These are phyloP conservation scores for Ustilago sp. DNA, from an alignment of 1,284 basidiomycete species.

Conservation along the genomic window DNA sequence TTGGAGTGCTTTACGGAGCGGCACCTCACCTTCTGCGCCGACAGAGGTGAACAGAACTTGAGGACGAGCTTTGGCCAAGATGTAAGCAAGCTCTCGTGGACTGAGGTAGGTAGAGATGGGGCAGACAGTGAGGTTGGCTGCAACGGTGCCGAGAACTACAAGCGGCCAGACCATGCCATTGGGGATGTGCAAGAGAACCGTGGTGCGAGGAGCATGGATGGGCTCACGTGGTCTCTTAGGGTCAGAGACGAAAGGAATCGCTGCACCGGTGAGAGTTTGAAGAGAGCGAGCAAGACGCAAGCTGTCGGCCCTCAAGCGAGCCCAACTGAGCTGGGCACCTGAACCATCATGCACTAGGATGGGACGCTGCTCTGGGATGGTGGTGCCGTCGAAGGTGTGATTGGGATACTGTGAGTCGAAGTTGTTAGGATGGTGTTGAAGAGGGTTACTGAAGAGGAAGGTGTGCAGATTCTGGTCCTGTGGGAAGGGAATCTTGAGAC, in stretches of 20 bases:
- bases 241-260: constrained; percentile 27
- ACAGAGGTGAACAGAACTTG: constrained; percentile 67
- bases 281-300: constrained; percentile 52
- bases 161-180: constrained; percentile 69
- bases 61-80: constrained; percentile 68
- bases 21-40: constrained; percentile 55
- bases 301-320: constrained; percentile 48
- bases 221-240: constrained; percentile 25
- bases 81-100: constrained; percentile 69
- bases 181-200: constrained; percentile 70
- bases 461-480: constrained; percentile 42
- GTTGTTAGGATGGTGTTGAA: constrained; percentile 48
- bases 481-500: constrained; percentile 36
- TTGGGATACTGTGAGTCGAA: constrained; percentile 29
- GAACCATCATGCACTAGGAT: constrained; percentile 49
- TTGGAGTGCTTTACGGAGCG: constrained; percentile 55
- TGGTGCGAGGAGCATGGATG: constrained; percentile 58
- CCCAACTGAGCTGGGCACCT: constrained; percentile 48
- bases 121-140: constrained; percentile 63
- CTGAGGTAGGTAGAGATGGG: constrained; percentile 69
- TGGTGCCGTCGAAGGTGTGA: constrained; percentile 46
- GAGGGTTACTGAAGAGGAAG: constrained; percentile 54
- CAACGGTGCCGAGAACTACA: constrained; percentile 67
- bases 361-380: constrained; percentile 48
- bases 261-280: constrained; percentile 33